Evolutionary conservation across 768 basidiomycete species (phyloP), one percentile per base, ranked within the genome.

Genomic region (Kwoniella heveanensis): DNA sequence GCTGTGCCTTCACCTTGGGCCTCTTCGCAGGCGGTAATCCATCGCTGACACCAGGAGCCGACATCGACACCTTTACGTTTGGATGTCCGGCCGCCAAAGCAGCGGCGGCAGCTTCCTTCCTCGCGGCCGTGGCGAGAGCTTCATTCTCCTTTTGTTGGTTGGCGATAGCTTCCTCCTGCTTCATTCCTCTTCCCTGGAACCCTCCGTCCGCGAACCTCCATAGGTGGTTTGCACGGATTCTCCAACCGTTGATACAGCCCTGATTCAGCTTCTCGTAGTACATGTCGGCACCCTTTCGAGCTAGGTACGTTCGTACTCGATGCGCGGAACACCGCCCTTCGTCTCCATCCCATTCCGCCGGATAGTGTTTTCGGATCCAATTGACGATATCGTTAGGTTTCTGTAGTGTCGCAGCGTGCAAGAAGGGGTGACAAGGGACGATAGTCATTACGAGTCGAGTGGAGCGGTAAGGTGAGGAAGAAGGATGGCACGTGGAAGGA

Each of bases 341-440:
- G 64, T 77, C 76, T 19, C 76, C 76, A 57, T 77, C 76, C 76
- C 76, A 77, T 60, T 77, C 73, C 13, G 64, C 44, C 2, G 76
- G 71, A 39, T 77, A 74, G 68, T 77, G 73, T 66, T 71, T 71
- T 37, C 73, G 65, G 36, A 77, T 77, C 73, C 73, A 77, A 56
- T 69, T 70, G 71, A 74, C 73, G 32, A 77, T 77, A 36, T 77
- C 76, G 66, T 77, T 74, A 29, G 76, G 76, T 74, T 77, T 77
- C 74, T 76, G 64, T 27, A 22, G n/a, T 8, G 24, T 27, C 26
- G 56, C 13, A 24, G 54, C 29, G 44, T 9, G 26, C 22, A 4
- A 55, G 44, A 17, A 22, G 19, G 27, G 2, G 17, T 7, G 19
- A 49, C n/a, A 44, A 24, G 39, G 24, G 30, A 46, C 26, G 51